These are phyloP conservation scores for Erigeron philadelphicus DNA, from an alignment of 140 eudicot genomes.

Conservation along the genomic window DNA sequence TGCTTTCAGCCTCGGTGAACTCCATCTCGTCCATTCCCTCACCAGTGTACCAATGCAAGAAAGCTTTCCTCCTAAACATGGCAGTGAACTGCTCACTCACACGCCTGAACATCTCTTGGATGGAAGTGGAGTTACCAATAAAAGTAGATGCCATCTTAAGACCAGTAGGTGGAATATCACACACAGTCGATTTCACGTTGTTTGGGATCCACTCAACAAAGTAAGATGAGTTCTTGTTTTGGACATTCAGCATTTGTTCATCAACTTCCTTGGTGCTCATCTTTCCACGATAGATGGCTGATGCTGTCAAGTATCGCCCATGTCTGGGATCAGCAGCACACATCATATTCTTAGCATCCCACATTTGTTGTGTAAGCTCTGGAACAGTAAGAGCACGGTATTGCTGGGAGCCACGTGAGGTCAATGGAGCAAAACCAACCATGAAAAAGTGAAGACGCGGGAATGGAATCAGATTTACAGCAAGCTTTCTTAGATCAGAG, in stretches of 20 bases:
- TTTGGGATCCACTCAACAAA: constrained; percentile 27
- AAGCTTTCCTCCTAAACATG: constrained; percentile 62
- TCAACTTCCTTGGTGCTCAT: constrained; percentile 27
- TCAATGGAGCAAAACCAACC: constrained; percentile 23
- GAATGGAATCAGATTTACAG: constrained; percentile 21
- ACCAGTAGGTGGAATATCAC: constrained; percentile 25
- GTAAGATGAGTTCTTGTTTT: constrained; percentile 27
- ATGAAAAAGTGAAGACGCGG: constrained; percentile 26
- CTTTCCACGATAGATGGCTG: constrained; percentile 24
- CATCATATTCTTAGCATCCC: constrained; percentile 26
- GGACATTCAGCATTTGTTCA: constrained; percentile 21
- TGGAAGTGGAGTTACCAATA: constrained; percentile 22
- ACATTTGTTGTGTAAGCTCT: constrained; percentile 25
- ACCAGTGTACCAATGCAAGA: constrained; percentile 36
- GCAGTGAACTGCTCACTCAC: constrained; percentile 60
- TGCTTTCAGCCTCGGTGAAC: constrained; percentile 23
- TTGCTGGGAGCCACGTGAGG: constrained; percentile 23
- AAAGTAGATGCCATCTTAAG: constrained; percentile 21
- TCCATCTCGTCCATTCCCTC: constrained; percentile 26
- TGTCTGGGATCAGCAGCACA: constrained; percentile 23
- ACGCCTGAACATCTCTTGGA: constrained; percentile 27
- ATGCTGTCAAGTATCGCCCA: constrained; percentile 23
- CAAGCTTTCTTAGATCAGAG: constrained; percentile 21
- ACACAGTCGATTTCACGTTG: constrained; percentile 21
- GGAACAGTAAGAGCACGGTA: constrained; percentile 27